Evolutionary conservation across 2,329 filamentous ascomycete genomes (phyloP), one percentile per base, ranked within the genome.

Genomic region (Sphaerulina musiva): DNA sequence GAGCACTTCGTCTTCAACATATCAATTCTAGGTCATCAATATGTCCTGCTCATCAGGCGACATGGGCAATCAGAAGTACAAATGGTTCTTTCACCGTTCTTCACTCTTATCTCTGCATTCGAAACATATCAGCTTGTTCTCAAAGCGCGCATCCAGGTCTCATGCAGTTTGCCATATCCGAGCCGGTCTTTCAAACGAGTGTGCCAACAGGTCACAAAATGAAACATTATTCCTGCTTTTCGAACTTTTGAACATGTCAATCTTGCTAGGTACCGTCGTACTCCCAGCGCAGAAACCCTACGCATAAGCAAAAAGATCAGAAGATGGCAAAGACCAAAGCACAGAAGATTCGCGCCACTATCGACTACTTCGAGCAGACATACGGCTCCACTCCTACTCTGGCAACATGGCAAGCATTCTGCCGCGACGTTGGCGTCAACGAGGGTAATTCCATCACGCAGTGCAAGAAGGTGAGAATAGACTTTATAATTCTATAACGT

Each of bases 391-490:
- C 39, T 9, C 29, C 26, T 36, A 31, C 3, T 2, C 51, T 58
- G 11, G 38, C 17, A 4, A 34, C 42, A 26, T 59, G 59, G 58
- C 62, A 62, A 40, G 40, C 46, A 6, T 59, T 62, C n/a, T 61
- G 62, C 47, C 23, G 38, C 6, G 60, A 62, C 46, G 48, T 62
- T 5, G 60, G 55, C 7, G 48, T 56, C 5, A 3, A 45, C 26
- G 47, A 41, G 6, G 55, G 57, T 10, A 26, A 20, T 9, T 59
- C 55, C 2, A 59, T 62, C 54, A 56, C 45, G 12, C 50, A 63
- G 46, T 62, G 61, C 58, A 61, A 57, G 41, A 58, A 61, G 58
- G 60, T 56, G 45, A 47, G 56, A 42, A 23, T 10, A 6, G 7
- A 26, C 20, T 38, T 4, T 38, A 11, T 9, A 2, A 38, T n/a